phyloP scores from a whole-genome alignment of 164 flowering plant species.

The Liquidambar formosana region DNA sequence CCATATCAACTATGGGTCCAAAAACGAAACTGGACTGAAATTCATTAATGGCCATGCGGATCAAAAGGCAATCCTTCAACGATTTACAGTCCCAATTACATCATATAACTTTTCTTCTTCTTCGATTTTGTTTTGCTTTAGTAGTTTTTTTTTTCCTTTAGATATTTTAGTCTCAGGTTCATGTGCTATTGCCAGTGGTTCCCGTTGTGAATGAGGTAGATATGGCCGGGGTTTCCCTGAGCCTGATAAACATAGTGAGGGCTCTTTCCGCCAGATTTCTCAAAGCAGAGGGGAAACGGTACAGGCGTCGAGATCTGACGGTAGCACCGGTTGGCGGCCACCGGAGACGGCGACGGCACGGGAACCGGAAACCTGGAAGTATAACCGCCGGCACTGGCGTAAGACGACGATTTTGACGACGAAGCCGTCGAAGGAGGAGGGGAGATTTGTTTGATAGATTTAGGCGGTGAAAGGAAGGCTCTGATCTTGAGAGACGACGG shows the following conservation, averaged over 20 bases:
- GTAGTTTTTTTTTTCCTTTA: slow-evolving; percentile 1
- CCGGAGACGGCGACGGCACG: no score
- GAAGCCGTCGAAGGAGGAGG: slow-evolving; percentile 35
- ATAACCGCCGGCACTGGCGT: slow-evolving; percentile 2
- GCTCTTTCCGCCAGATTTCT: slow-evolving; percentile 32
- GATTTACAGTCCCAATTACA: slow-evolving; percentile 41
- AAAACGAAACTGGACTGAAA: slow-evolving; percentile 28
- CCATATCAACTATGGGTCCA: slow-evolving; percentile 16
- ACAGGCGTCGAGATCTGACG: slow-evolving; percentile 32
- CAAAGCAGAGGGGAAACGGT: slow-evolving; percentile 20
- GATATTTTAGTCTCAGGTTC: not conserved
- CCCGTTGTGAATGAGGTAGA: slow-evolving; percentile 60
- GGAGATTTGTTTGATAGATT: slow-evolving; percentile 39
- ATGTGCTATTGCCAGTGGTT: slow-evolving; percentile 66
- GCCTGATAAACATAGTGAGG: slow-evolving; percentile 28
- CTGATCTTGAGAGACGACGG: slow-evolving; percentile 63
- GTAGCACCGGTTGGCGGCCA: slow-evolving; percentile 10
- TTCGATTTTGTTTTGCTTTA: not conserved
- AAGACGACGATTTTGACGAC: slow-evolving; percentile 24
- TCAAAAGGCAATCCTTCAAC: slow-evolving; percentile 21
- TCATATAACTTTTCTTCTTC: slow-evolving; percentile 8
- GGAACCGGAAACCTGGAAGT: slow-evolving; percentile 12
- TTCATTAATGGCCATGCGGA: slow-evolving; percentile 38
- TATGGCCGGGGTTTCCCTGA: slow-evolving; percentile 36
- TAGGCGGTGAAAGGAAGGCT: slow-evolving; percentile 66